phyloP scores from a whole-genome alignment of 2,329 filamentous ascomycete genomes.

The Aspergillus pseudotamarii region DNA sequence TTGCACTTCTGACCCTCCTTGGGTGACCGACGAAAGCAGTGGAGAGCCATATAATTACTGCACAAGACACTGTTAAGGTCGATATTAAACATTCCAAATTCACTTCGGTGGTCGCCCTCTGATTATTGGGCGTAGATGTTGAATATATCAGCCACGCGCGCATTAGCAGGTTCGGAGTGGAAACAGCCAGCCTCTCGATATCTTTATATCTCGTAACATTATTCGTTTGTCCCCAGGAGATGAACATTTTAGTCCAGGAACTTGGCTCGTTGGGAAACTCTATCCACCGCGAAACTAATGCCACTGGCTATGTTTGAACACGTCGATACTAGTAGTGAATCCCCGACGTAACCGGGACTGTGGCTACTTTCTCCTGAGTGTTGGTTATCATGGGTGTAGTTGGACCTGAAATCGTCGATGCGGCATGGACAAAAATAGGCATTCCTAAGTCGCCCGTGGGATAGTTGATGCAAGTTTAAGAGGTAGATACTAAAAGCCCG shows the following conservation, averaged over 20 bases:
- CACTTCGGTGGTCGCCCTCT: not conserved
- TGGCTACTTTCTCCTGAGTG: conserved; percentile 12
- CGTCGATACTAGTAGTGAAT: not conserved
- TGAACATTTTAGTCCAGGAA: conserved; percentile 30
- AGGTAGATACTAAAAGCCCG: not conserved
- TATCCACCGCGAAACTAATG: conserved; percentile 18
- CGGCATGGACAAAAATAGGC: not conserved
- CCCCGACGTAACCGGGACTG: not conserved
- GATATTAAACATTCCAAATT: conserved; percentile 33
- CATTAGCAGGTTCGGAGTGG: conserved; percentile 56
- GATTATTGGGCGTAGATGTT: not conserved
- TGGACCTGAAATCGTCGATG: not conserved
- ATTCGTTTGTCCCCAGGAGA: not conserved
- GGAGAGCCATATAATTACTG: conserved; percentile 44
- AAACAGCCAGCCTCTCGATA: conserved; percentile 41
- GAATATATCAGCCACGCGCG: conserved; percentile 46
- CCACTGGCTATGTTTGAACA: not conserved
- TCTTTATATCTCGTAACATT: not conserved
- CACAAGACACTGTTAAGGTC: conserved; percentile 47
- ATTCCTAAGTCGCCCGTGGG: not conserved
- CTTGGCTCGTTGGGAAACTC: conserved; percentile 28
- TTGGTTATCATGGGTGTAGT: not conserved
- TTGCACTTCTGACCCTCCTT: not conserved
- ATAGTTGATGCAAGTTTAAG: not conserved
- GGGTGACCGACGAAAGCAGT: conserved; percentile 42